A percentile compares a stretch with the other conserved stretches of the same genome.
phyloP scores from a whole-genome alignment of 2,329 filamentous ascomycete species.

The Karstenula rhodostoma region DNA sequence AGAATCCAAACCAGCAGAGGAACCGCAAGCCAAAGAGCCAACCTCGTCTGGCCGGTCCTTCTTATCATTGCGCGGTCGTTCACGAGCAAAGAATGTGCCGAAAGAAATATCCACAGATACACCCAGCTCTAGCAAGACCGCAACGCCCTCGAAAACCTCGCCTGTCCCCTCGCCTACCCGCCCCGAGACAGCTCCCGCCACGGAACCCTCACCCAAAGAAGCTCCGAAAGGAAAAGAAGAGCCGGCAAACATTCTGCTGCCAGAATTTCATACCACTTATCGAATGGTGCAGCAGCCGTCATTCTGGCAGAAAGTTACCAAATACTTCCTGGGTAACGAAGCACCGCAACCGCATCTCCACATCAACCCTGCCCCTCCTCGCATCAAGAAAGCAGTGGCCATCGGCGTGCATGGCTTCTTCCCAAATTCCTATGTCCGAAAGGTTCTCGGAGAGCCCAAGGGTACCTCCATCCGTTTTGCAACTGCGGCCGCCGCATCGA shows the following conservation, averaged over 20 bases:
- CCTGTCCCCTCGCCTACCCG: conserved; percentile 37
- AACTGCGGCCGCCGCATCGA: conserved; percentile 82
- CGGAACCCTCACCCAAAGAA: conserved; percentile 39
- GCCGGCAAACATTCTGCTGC: conserved; percentile 71
- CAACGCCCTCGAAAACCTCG: conserved; percentile 39
- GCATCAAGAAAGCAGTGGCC: conserved; percentile 84
- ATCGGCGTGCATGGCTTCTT: conserved; percentile 97
- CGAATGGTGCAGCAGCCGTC: conserved; percentile 54
- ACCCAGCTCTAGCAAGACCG: conserved; percentile 49
- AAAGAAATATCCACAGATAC: conserved; percentile 30
- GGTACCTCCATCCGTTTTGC: conserved; percentile 95
- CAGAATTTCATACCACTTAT: conserved; percentile 75
- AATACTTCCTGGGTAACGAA: conserved; percentile 56
- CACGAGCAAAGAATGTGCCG: conserved; percentile 32
- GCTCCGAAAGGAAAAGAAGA: conserved; percentile 38
- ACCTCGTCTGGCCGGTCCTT: conserved; percentile 37
- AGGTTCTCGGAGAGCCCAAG: conserved; percentile 91
- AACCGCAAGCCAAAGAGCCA: conserved; percentile 30
- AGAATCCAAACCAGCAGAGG: conserved; percentile 27
- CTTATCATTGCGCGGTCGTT: conserved; percentile 41
- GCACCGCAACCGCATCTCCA: conserved; percentile 72
- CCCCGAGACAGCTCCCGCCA: conserved; percentile 34
- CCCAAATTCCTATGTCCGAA: conserved; percentile 84
- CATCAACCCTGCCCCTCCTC: conserved; percentile 71
- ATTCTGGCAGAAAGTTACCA: conserved; percentile 54